Conservation (phyloP, 2,329 filamentous ascomycete genomes). For the Lecanicillium sp. region DNA sequence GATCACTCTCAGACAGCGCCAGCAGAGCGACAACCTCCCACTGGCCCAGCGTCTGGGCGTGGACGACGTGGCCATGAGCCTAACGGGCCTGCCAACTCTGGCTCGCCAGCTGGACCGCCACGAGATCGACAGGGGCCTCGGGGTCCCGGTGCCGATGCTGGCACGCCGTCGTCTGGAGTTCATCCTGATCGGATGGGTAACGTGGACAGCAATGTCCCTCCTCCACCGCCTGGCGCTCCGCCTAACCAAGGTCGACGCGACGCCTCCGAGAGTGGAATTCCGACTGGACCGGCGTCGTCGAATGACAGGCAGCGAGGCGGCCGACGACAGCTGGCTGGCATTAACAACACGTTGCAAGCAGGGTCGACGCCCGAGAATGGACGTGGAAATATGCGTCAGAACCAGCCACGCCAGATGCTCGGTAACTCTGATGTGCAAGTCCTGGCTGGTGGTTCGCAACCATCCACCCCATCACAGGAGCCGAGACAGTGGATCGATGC, state of each 20-base stretch:
- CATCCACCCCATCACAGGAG: conserved; percentile 39
- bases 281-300: conserved; percentile 27
- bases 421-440: conserved; percentile 50
- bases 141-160: conserved; percentile 15
- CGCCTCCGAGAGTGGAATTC: conserved; percentile 20
- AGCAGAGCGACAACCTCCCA: conserved; percentile 44
- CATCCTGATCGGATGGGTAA: conserved; percentile 45
- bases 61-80: conserved; percentile 35
- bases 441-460: conserved; percentile 45
- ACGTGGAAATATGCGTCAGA: conserved; percentile 25
- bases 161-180: conserved; percentile 25
- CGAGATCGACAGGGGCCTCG: conserved; percentile 36
- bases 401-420: conserved; percentile 33
- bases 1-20: conserved; percentile 35
- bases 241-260: conserved; percentile 17
- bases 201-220: conserved; percentile 25
- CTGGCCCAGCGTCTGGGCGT: conserved; percentile 44
- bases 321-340: conserved; percentile 48
- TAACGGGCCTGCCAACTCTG: conserved; percentile 22
- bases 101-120: conserved; percentile 21
- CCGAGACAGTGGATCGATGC: conserved; percentile 28
- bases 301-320: conserved; percentile 33
- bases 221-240: conserved; percentile 25
- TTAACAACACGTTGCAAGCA: conserved; percentile 50
- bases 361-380: conserved; percentile 29